These are phyloP conservation scores for Haematococcus lacustris DNA, from an alignment of 139 green algal genomes.

Conservation along the genomic window DNA sequence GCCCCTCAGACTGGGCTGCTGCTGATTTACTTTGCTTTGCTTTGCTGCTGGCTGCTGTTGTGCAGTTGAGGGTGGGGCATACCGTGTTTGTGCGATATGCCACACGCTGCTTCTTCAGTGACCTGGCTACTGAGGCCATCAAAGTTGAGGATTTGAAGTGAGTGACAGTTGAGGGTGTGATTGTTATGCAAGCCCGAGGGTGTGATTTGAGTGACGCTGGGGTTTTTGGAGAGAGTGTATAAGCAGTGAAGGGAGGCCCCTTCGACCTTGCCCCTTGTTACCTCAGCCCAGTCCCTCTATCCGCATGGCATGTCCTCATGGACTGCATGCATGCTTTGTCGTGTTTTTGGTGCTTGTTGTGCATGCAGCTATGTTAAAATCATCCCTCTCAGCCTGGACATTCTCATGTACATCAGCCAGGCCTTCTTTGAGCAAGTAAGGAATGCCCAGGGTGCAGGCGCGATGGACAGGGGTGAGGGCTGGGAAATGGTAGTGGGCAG, in stretches of 20 bases:
- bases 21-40: no score
- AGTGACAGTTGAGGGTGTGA: conserved; percentile 5
- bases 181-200: background rate
- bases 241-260: background rate
- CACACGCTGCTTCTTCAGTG: conserved; percentile 39
- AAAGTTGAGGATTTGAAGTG: conserved; percentile 20
- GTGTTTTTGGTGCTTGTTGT: conserved; percentile 2
- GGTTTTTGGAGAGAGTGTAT: background rate
- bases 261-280: no score
- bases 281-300: no score
- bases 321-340: no score
- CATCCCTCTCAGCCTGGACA: conserved; percentile 30
- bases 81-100: conserved; percentile 50
- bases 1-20: no score
- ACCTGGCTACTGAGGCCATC: conserved; percentile 39
- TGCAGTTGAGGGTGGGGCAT: conserved; percentile 26
- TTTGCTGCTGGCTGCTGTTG: no score
- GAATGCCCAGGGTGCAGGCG: no score
- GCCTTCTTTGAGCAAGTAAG: conserved; percentile 29
- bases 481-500: no score
- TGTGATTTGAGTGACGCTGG: background rate
- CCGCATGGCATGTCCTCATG: no score
- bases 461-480: background rate
- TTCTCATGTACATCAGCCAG: conserved; percentile 30
- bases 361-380: conserved; percentile 31